Base-by-base conservation (phyloP, 768 basidiomycete species). In the Chlorophyllum brunneum region DNA sequence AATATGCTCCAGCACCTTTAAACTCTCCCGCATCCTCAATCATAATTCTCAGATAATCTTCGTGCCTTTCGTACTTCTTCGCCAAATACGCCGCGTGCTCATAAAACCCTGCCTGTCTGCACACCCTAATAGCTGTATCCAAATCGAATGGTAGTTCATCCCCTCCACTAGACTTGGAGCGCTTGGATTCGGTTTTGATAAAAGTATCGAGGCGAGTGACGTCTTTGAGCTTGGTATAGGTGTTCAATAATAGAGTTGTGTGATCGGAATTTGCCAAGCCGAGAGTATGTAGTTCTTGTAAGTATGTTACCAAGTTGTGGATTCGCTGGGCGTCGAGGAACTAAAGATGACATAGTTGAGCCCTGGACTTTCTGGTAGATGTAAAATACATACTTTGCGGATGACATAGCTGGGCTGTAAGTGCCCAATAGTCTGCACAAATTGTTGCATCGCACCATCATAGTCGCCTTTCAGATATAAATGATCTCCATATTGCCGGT, bases 281-380 rank as follows among this genome's bases (percentile, higher is more conserved):
- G 0, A 86, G 76, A 1, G 89, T 78, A 63, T 99, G 97, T 0
- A 99, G 75, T 65, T 95, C 95, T 78, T 98, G 95, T 0, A 99
- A 79, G 66, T 98, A 99, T 1, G 90, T 90, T 26, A 91, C 94
- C 47, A 99, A 86, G 64, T 95, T 93, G 57, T 94, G 88, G 50
- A 98, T 97, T 2, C 95, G 78, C 63, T 98, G 97, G 0, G 95
- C 93, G 58, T 97, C 97, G 31, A 99, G 82, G 69, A 94, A 98
- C 95, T 98, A 51, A 16, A 18, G 15, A 26, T 5, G 33, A 30
- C n/a, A 43, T 23, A 57, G 18, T n/a, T 13, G 44, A 51, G 4
- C 15, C 23, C 40, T 41, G 13, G 9, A 23, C 3, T 41, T 16
- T 22, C 5, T 18, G 30, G 39, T 23, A 18, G 4, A 38, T 20